phyloP scores from a whole-genome alignment of 441 rosid genomes.

The Flueggea neowawraea region DNA sequence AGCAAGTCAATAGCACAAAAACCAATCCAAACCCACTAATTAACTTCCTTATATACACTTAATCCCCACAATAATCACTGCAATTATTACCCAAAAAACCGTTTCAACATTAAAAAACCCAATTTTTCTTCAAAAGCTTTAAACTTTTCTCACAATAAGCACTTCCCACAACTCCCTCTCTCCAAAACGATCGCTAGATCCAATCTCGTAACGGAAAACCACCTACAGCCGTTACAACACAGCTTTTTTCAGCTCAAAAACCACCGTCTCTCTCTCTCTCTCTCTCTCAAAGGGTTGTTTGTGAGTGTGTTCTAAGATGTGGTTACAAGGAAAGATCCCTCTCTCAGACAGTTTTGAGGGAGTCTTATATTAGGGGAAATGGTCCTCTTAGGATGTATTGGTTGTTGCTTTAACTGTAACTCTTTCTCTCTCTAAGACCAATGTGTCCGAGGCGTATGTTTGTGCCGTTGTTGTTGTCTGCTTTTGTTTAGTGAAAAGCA shows the following conservation, averaged over 20 bases:
- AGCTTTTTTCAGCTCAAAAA: slow-evolving; percentile 5
- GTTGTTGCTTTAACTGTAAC: slow-evolving; percentile 17
- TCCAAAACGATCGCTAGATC: slow-evolving; percentile 35
- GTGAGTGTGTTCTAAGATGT: slow-evolving; percentile 16
- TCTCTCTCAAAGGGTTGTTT: background rate
- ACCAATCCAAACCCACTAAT: slow-evolving; percentile 7
- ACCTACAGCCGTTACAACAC: slow-evolving; percentile 30
- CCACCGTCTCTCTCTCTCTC: background rate
- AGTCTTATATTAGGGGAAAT: slow-evolving; percentile 38
- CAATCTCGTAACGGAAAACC: slow-evolving; percentile 41
- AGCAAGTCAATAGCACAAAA: too few relatives aligned
- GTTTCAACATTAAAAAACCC: slow-evolving; percentile 4
- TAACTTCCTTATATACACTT: slow-evolving; percentile 7
- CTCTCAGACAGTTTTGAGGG: slow-evolving; percentile 30
- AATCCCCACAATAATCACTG: slow-evolving; percentile 18
- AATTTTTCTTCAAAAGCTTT: slow-evolving; percentile 11
- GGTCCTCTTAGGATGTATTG: too few relatives aligned
- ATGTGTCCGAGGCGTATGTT: too few relatives aligned
- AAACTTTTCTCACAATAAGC: slow-evolving; percentile 10
- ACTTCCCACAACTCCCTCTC: background rate
- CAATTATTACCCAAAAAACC: slow-evolving; percentile 11
- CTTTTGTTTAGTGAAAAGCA: slow-evolving; percentile 32
- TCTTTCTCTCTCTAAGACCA: background rate
- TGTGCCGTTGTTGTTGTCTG: slow-evolving; percentile 7
- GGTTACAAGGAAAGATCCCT: slow-evolving; percentile 29